Percentiles rank a stretch among this genome's conserved stretches.
Conservation (phyloP, 176 grass and related monocot species). For the Olyra latifolia region DNA sequence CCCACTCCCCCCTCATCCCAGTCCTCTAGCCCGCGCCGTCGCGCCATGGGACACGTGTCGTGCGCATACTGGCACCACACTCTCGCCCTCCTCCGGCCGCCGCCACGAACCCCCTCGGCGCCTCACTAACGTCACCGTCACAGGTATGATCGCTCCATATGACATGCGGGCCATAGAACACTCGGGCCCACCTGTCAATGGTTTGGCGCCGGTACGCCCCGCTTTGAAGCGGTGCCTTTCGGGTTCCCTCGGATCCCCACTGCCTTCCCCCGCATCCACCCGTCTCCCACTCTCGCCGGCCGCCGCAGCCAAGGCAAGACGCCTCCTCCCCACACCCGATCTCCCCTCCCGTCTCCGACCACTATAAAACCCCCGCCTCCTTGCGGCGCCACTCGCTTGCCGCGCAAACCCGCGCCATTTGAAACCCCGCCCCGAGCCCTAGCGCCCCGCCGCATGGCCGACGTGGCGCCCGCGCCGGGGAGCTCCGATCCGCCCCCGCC, state of each 20-base stretch:
- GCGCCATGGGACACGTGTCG: slow-evolving; percentile 1
- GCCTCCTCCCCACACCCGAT: slow-evolving; percentile 57
- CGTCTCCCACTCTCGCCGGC: slow-evolving; percentile 47
- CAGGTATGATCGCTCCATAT: fast-evolving
- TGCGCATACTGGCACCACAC: background rate
- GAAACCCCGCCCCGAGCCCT: slow-evolving; percentile 36
- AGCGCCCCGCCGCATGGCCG: slow-evolving; percentile 14
- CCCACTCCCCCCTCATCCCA: background rate
- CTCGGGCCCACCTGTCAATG: background rate
- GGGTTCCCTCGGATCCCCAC: slow-evolving; percentile 16
- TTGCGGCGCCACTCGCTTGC: background rate
- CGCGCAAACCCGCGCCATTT: slow-evolving; percentile 44
- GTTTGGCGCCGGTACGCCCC: background rate
- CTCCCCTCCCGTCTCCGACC: slow-evolving; percentile 41
- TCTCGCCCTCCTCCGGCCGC: slow-evolving; percentile 1
- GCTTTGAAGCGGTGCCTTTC: background rate
- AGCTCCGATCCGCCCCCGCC: slow-evolving; percentile 20
- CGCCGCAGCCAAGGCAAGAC: slow-evolving; percentile 62
- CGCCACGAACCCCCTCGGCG: slow-evolving; percentile 1
- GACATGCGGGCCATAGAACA: background rate
- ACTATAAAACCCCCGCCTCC: slow-evolving; percentile 26
- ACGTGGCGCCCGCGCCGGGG: background rate
- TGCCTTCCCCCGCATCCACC: slow-evolving; percentile 6
- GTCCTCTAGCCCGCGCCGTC: background rate
- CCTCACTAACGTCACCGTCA: background rate